These are phyloP conservation scores for Neurospora cerealis DNA, from an alignment of 495 filamentous ascomycete species.

Conservation along the genomic window DNA sequence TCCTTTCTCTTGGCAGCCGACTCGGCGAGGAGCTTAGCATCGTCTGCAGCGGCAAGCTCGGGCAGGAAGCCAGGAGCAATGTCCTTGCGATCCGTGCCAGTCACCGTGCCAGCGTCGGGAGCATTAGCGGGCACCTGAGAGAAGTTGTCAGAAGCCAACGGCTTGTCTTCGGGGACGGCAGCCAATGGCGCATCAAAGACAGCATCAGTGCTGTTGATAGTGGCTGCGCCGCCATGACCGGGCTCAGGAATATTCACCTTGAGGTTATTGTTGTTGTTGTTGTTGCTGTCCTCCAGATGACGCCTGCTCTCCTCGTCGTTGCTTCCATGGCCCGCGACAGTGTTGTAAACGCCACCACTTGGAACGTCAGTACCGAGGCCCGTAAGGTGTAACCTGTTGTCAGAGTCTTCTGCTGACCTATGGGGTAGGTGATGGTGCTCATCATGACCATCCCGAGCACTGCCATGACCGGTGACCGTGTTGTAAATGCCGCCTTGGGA, in stretches of 20 bases:
- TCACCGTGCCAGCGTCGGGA: neutral
- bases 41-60: neutral
- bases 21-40: neutral
- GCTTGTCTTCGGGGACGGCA: constrained; percentile 6
- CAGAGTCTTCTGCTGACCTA: constrained; percentile 7
- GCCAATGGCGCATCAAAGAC: constrained; percentile 7
- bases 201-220: neutral
- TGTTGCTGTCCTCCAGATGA: constrained; percentile 3
- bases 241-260: neutral
- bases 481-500: constrained; percentile 28
- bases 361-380: constrained; percentile 9
- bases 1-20: neutral
- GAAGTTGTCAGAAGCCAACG: neutral
- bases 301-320: constrained; percentile 13
- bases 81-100: neutral
- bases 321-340: constrained; percentile 18
- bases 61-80: constrained; percentile 1
- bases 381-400: constrained; percentile 10
- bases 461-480: constrained; percentile 32
- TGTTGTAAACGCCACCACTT: constrained; percentile 19
- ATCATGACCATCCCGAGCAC: constrained; percentile 21
- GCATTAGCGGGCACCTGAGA: neutral
- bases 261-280: neutral
- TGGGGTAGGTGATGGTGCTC: constrained; percentile 19
- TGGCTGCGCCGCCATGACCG: neutral